These are phyloP conservation scores for Oldenlandia corymbosa DNA, from an alignment of 257 asterid species.

Conservation along the genomic window DNA sequence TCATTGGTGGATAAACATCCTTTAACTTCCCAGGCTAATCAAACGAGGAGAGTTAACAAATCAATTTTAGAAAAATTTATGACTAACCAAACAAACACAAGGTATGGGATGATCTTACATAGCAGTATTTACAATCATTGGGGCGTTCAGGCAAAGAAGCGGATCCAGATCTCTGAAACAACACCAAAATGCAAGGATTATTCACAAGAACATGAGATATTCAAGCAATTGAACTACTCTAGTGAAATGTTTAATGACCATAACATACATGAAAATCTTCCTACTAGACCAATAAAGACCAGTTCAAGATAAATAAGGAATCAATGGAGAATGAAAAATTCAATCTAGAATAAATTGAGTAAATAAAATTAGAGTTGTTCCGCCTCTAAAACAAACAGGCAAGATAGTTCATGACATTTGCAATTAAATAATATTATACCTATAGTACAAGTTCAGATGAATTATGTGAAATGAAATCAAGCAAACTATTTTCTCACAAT, in stretches of 20 bases:
- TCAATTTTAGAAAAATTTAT: constrained; percentile 17
- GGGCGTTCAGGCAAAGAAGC: constrained; percentile 25
- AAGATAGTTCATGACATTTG: not conserved
- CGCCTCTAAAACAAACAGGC: not conserved
- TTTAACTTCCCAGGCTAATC: constrained; percentile 54
- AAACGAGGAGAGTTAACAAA: constrained; percentile 17
- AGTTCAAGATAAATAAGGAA: not conserved
- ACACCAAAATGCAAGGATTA: constrained; percentile 23
- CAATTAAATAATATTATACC: not conserved
- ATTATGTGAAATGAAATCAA: not conserved
- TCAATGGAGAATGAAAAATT: not conserved
- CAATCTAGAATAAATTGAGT: no score
- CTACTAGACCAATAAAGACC: not conserved
- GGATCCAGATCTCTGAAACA: constrained; percentile 43
- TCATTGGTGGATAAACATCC: constrained; percentile 63
- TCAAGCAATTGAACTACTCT: not conserved
- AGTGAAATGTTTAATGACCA: not conserved
- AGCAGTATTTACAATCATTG: constrained; percentile 67
- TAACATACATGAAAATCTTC: not conserved
- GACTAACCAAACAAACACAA: constrained; percentile 10
- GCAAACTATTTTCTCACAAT: not conserved
- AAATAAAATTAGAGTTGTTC: not conserved
- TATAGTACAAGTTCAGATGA: not conserved
- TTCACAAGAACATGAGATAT: constrained; percentile 18
- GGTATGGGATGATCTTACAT: constrained; percentile 47